A percentile compares a stretch with the other conserved stretches of the same genome.
Conservation (phyloP, 805 yeast species). For the Saccharomyces eubayanus region DNA sequence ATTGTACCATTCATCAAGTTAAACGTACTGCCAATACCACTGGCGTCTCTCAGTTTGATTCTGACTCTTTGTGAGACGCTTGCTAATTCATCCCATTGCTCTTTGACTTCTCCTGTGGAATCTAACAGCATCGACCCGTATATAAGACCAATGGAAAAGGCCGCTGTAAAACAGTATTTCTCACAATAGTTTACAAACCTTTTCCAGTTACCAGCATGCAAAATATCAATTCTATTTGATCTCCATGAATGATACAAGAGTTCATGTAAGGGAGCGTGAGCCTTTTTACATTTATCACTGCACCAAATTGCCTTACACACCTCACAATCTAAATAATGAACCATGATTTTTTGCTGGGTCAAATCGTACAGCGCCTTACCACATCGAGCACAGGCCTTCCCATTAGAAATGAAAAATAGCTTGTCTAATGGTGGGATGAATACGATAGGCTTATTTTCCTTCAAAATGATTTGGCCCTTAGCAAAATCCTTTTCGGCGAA, state of each 20-base stretch:
- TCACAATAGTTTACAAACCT: slow-evolving; percentile 53
- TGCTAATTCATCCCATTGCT: slow-evolving; percentile 58
- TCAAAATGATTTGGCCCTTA: slow-evolving; percentile 50
- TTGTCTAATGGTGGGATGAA: slow-evolving; percentile 64
- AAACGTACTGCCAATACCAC: slow-evolving; percentile 34
- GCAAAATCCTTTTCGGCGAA: slow-evolving; percentile 41
- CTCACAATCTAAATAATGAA: slow-evolving; percentile 53
- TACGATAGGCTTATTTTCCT: slow-evolving; percentile 49
- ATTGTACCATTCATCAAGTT: slow-evolving; percentile 40
- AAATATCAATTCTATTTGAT: slow-evolving; percentile 29
- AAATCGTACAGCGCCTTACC: slow-evolving; percentile 41
- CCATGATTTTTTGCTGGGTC: slow-evolving; percentile 26
- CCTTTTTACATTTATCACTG: slow-evolving; percentile 48
- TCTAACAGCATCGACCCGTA: slow-evolving; percentile 38
- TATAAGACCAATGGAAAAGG: slow-evolving; percentile 54
- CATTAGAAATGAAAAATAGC: slow-evolving; percentile 45
- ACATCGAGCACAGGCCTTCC: slow-evolving; percentile 68
- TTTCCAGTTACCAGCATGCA: slow-evolving; percentile 43
- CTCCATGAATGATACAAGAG: slow-evolving; percentile 36
- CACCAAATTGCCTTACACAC: slow-evolving; percentile 68
- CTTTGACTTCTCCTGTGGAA: slow-evolving; percentile 32
- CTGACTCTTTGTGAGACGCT: slow-evolving; percentile 59
- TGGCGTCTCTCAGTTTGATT: slow-evolving; percentile 49
- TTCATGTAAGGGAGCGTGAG: slow-evolving; percentile 45
- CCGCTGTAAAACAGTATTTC: slow-evolving; percentile 59